Conservation (phyloP, 176 grass and related monocot species). For the Phoenix dactylifera region DNA sequence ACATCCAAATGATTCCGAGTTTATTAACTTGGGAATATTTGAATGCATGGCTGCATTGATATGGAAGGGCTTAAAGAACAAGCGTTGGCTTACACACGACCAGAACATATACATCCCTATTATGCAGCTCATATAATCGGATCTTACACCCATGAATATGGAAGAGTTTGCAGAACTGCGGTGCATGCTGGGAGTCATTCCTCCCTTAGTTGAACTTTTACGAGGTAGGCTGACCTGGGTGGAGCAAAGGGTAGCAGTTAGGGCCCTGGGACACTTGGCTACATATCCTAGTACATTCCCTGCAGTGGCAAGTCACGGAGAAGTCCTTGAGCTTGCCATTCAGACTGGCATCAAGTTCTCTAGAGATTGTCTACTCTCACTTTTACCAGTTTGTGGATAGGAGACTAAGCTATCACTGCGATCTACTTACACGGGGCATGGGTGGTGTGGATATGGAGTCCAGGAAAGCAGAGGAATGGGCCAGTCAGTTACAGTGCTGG, state of each 20-base stretch:
- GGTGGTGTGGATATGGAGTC: slow-evolving; percentile 97
- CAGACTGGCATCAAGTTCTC: slow-evolving; percentile 85
- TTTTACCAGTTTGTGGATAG: slow-evolving; percentile 91
- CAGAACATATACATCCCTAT: slow-evolving; percentile 98
- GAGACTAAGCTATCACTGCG: slow-evolving; percentile 84
- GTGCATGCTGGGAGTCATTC: slow-evolving; percentile 85
- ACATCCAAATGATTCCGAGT: slow-evolving; percentile 92
- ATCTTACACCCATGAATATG: slow-evolving; percentile 99
- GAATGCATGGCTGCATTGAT: slow-evolving; percentile 96
- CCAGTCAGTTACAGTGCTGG: slow-evolving; percentile 98
- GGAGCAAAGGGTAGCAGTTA: slow-evolving; percentile 93
- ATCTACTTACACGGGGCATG: slow-evolving; percentile 96
- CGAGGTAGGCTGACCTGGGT: slow-evolving; percentile 97
- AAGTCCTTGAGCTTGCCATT: slow-evolving; percentile 94
- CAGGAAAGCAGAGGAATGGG: slow-evolving; percentile 98
- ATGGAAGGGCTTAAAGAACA: slow-evolving; percentile 98
- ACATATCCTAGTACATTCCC: slow-evolving; percentile 87
- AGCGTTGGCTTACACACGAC: slow-evolving; percentile 91
- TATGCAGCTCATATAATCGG: slow-evolving; percentile 97
- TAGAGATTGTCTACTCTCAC: slow-evolving; percentile 98
- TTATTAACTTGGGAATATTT: slow-evolving; percentile 90
- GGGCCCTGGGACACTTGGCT: slow-evolving; percentile 92
- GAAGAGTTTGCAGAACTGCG: slow-evolving; percentile 92
- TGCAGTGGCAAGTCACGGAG: slow-evolving; percentile 77
- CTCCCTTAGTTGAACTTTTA: slow-evolving; percentile 88